Evolutionary conservation across 805 yeast species (phyloP), one percentile per base, ranked within the genome.

Genomic region (Starmerella apicola): DNA sequence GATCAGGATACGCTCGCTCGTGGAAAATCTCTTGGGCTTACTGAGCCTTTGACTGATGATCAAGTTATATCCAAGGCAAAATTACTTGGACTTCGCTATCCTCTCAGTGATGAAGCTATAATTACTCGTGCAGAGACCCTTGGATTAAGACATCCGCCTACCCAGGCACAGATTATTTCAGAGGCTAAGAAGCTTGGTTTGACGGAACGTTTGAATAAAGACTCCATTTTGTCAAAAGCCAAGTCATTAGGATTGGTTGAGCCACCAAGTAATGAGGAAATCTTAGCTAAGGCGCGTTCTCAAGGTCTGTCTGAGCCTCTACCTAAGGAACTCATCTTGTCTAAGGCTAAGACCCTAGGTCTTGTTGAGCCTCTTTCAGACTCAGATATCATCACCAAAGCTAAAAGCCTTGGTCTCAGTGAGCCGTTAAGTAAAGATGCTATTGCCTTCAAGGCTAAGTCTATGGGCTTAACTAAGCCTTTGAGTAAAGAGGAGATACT

Each of bases 181-280:
- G 16, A 5, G 34, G 27, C 21, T 18, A 36, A 22, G 93, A 86
- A 2, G 3, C 65, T 79, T 49, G 68, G 72, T 51, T 60, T 83
- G 41, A 93, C 91, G 1, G 58, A 69, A 5, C 51, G 49, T 5
- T 29, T 23, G 4, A 20, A 36, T 9, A 38, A 40, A 2, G 41
- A 18, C 7, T 39, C 45, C 19, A 36, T 50, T 22, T 20, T 34
- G 16, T 21, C 28, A 5, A 19, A 30, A 4, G 54, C 50, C 2
- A 39, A 44, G 9, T 40, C 37, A 3, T 30, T 47, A 3, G 47
- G 55, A 5, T 40, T 58, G 13, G 48, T 50, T 2, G 39, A 36
- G n/a, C 42, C 46, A 1, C 33, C 19, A 1, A n/a, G 29, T 15
- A 40, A 42, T 4, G 39, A 23, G 4, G 39, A 42, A 13, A 31